Evolutionary conservation across 805 yeast species (phyloP).

Genomic region (Yamadazyma scolyti): DNA sequence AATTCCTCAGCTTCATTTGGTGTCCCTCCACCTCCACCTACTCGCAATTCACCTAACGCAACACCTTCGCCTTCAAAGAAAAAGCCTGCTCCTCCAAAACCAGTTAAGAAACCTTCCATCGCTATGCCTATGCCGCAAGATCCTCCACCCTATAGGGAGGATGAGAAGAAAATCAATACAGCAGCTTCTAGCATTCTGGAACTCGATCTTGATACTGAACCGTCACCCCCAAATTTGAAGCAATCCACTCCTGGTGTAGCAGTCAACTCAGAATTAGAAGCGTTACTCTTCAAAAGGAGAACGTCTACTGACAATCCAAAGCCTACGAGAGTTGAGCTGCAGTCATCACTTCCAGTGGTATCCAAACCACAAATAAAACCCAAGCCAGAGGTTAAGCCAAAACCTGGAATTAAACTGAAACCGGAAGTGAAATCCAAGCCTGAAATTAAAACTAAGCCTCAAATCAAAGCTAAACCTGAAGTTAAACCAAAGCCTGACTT

Average conservation of each 20-base stretch:
- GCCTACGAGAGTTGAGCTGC: constrained; percentile 8
- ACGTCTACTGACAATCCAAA: too few species aligned
- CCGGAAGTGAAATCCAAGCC: constrained; percentile 11
- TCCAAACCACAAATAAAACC: constrained; percentile 7
- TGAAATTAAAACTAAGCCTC: constrained; percentile 5
- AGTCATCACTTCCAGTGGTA: constrained; percentile 11
- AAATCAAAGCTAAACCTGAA: constrained; percentile 4
- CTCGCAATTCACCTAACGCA: constrained; percentile 2
- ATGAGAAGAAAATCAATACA: constrained; percentile 1
- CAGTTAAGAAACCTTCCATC: constrained; percentile 26
- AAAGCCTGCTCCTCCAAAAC: constrained; percentile 43
- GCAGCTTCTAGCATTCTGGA: constrained; percentile 1
- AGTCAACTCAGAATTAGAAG: too few species aligned
- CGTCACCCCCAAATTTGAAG: too few species aligned
- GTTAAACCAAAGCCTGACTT: not conserved
- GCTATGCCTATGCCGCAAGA: constrained; percentile 11
- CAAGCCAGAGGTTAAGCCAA: constrained; percentile 11
- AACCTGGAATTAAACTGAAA: constrained; percentile 9
- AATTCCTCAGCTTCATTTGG: constrained; percentile 1
- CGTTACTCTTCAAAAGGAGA: too few species aligned
- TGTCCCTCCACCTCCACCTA: constrained; percentile 4
- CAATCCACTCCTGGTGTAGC: too few species aligned
- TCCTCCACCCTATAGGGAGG: constrained; percentile 20
- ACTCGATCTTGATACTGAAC: not conserved
- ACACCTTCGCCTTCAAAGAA: constrained; percentile 12